Base-by-base conservation (phyloP, 2,329 filamentous ascomycete species). In the Byssothecium circinans region DNA sequence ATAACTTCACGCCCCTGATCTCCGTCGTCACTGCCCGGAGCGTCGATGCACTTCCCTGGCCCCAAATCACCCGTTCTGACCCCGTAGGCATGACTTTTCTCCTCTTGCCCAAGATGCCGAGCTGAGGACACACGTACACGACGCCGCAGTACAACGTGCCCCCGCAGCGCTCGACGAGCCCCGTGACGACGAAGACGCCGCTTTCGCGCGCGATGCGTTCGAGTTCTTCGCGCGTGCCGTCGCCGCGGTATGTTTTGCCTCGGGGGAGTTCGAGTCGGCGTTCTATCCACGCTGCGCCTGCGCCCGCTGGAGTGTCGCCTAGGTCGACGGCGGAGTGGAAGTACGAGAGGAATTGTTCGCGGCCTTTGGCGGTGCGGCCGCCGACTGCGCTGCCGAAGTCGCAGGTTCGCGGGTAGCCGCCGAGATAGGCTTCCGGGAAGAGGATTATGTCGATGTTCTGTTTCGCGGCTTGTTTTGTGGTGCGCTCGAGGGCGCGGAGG, bases 1-100 rank as follows among this genome's bases (percentile, higher is more conserved):
- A 92, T 50, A 96, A 74, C 54, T 83, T 84, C 2, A 91, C 82
- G 41, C 89, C 90, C 51, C 86, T 86, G 67, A 96, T 90, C 19
- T 78, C 82, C 1, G 90, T 91, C 20, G 83, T 86, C 1, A 96
- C 83, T 3, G 91, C 91, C 53, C 83, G 83, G 22, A 96, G 79
- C 3, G 89, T 94, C 0, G 82, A 82, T 0, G 91, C 83, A 2
- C 85, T 86, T 33, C 91, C 91, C 67, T 95, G 89, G 0, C 88
- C 90, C 91, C 91, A 96, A 49, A 96, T 82, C 41, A 96, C 76
- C 32, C 91, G 82, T 65, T 96, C 91, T 0, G 81, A 82, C 1
- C 84, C 91, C 0, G 91, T 96, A 76, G 91, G 92, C 84, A 95
- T 92, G 18, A 96, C 88, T 72, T 96, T 96, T 62, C 91, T 79